Base-by-base conservation (phyloP, 495 filamentous ascomycete genomes). In the Gamarada debralockiae region DNA sequence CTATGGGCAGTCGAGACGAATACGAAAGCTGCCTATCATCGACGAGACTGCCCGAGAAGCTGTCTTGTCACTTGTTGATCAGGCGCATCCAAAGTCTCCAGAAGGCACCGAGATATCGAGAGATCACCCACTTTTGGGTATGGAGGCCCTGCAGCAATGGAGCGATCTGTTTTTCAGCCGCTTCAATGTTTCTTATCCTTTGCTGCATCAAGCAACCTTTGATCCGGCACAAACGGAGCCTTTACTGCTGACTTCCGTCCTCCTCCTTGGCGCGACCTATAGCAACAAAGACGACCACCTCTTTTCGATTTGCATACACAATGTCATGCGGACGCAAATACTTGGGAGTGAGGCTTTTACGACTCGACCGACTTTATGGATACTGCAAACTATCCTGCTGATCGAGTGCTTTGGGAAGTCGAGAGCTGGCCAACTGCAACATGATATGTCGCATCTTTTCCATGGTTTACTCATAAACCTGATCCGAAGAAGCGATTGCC, bases 361-460 rank as follows among this genome's bases (percentile, higher is more conserved):
- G 14, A 61, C 77, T 0, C 70, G 73, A 42, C 76, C 75, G 5
- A 68, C 71, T 5, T 68, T 79, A 0, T 80, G 77, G 76, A 71
- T 77, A 15, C 61, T 81, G 1, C 78, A 82, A 50, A 73, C 76
- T 2, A 76, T 81, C 57, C 64, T 82, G 45, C 62, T 83, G n/a
- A 74, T 81, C 17, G 77, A 80, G 52, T 78, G 77, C 29, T 82
- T 80, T 56, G 79, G 80, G 15, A 80, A 80, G 58, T 75, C 72
- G 48, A 65, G 76, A 48, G 77, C 77, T 1, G 78, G 79, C 0
- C 73, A 74, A 17, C 73, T 74, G 27, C 77, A 83, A 57, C 70
- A 79, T 48, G 78, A 82, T 39, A 71, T 70, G 47, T 73, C 73
- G 3, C 77, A 79, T 60, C 56, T 81, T 0, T 81, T 81, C 56